Evolutionary conservation across 495 filamentous ascomycete species (phyloP), one percentile per base, ranked within the genome.

Genomic region (Xylaria telfairii): DNA sequence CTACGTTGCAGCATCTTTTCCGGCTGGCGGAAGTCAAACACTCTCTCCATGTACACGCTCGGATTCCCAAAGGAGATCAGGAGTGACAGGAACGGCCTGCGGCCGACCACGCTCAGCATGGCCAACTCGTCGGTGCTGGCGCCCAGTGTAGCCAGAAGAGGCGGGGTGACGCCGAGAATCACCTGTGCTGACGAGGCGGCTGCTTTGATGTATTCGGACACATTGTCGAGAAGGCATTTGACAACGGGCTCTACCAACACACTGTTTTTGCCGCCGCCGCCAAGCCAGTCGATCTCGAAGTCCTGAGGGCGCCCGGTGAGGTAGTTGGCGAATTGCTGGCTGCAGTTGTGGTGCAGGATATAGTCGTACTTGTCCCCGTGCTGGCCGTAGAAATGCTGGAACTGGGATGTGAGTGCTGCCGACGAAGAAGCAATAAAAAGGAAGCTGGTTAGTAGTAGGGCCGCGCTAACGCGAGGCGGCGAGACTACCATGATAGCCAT

Each of bases 131-230:
- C 73, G 17, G 66, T 57, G 37, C 71, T 73, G 6, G 71, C 59
- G n/a, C 71, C 67, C 41, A 75, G 28, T 9, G 71, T 49, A 6
- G 75, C 71, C n/a, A 79, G 71, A 3, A 73, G 69, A 13, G 73
- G 69, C 17, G 77, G 77, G 39, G 73, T 74, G 44, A 79, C 67
- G 64, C 77, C 77, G 39, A 79, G 76, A 21, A 79, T 42, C 6
- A 78, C 77, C 41, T 73, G 72, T 4, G 75, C 77, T 6, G 66
- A 65, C 13, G 72, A 65, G 64, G 75, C 70, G 60, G 75, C 75
- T 28, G 75, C 65, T 64, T 79, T 76, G 71, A 78, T 73, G 67
- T 70, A 77, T 47, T 77, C 75, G 42, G 72, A 68, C 19, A 67
- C 69, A 26, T 68, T 64, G 1, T 65, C 68, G 44, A 79, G 72